Evolutionary conservation across 2,329 filamentous ascomycete genomes (phyloP).

Genomic region (Phialophora verrucosa): DNA sequence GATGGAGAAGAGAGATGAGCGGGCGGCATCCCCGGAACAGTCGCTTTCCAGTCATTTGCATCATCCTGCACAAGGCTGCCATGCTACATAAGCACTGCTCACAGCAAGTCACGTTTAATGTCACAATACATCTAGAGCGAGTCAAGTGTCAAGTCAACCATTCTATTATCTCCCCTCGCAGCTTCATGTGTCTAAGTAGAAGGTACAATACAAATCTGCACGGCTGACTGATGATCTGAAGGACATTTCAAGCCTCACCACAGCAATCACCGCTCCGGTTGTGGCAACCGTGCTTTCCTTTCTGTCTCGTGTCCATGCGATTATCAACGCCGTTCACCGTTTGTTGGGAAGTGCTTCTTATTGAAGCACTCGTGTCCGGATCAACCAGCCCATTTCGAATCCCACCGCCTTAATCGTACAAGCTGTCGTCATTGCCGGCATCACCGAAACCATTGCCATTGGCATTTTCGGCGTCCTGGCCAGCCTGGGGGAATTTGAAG

Average conservation of each 20-base stretch:
- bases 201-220: slow-evolving; percentile 34
- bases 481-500: slow-evolving; percentile 88
- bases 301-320: slow-evolving; percentile 1
- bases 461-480: slow-evolving; percentile 57
- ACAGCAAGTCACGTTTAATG: neutral
- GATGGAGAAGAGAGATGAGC: slow-evolving; percentile 13
- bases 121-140: neutral
- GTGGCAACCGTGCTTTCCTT: slow-evolving; percentile 7
- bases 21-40: slow-evolving; percentile 22
- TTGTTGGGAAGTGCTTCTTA: slow-evolving; percentile 5
- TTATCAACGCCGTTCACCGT: slow-evolving; percentile 19
- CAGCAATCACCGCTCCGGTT: neutral
- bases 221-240: slow-evolving; percentile 15
- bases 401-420: slow-evolving; percentile 75
- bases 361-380: neutral
- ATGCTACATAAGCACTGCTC: slow-evolving; percentile 1
- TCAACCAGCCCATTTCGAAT: slow-evolving; percentile 10
- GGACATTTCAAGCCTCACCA: slow-evolving; percentile 9
- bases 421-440: slow-evolving; percentile 91
- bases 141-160: slow-evolving; percentile 17
- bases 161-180: slow-evolving; percentile 20
- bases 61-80: slow-evolving; percentile 18
- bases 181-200: slow-evolving; percentile 33
- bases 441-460: slow-evolving; percentile 71
- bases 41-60: neutral